Evolutionary conservation across 345 rosid species (phyloP).

Genomic region (Isatis tinctoria): DNA sequence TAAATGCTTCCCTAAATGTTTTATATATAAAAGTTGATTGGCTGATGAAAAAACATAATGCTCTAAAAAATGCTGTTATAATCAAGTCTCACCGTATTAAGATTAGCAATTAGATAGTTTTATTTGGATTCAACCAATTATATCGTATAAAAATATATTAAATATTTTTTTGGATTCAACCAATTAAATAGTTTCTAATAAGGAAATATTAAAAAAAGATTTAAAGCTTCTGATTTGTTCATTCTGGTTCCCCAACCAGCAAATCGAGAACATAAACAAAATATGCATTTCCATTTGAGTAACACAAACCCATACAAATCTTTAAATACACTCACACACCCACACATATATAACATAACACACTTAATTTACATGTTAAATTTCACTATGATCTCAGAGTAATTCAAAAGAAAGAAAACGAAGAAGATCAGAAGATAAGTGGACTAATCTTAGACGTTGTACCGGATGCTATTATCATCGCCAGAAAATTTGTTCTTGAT

Average conservation of each 20-base stretch:
- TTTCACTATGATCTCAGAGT: not conserved
- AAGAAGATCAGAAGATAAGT: not conserved
- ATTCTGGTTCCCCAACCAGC: not conserved
- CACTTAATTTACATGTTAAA: constrained; percentile 27
- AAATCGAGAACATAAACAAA: not conserved
- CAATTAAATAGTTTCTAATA: not conserved
- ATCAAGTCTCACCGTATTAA: not conserved
- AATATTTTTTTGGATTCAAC: not conserved
- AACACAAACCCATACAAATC: constrained; percentile 1
- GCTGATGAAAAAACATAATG: too few species aligned
- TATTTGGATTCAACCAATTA: not conserved
- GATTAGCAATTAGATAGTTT: not conserved
- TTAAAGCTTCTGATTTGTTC: not conserved
- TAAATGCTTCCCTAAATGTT: too few species aligned
- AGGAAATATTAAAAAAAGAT: not conserved
- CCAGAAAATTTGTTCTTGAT: constrained; percentile 73
- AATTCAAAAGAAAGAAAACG: constrained; percentile 2
- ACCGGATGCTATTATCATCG: constrained; percentile 28
- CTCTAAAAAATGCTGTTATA: too few species aligned
- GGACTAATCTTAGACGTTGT: constrained; percentile 24
- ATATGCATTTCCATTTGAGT: constrained; percentile 1
- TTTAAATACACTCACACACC: not conserved
- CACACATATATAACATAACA: constrained; percentile 4
- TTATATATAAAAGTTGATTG: too few species aligned
- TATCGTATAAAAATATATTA: not conserved